These are phyloP conservation scores for Phlyctochytrium bullatum DNA, from an alignment of 192 early-diverging fungal species.

Conservation along the genomic window DNA sequence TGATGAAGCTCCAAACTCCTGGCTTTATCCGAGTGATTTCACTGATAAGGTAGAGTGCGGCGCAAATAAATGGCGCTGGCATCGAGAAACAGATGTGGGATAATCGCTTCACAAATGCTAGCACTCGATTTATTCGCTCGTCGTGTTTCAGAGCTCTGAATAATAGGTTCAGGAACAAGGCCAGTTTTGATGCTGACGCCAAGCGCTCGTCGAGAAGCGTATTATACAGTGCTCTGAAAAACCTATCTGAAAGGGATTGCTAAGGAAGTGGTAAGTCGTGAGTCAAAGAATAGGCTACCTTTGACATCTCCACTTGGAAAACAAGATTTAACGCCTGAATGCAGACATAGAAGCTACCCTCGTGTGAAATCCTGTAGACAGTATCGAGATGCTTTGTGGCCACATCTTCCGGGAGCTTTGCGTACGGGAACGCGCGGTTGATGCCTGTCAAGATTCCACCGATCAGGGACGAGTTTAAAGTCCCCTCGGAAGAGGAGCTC, in stretches of 20 bases:
- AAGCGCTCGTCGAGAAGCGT: conserved; percentile 83
- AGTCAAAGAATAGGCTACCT: no score
- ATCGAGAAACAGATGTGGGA: conserved; percentile 67
- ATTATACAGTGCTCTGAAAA: conserved; percentile 88
- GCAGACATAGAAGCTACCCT: conserved; percentile 86
- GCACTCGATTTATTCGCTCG: conserved; percentile 56
- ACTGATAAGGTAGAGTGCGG: conserved; percentile 76
- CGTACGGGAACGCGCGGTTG: conserved; percentile 91
- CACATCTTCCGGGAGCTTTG: conserved; percentile 74
- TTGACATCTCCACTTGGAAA: conserved; percentile 64
- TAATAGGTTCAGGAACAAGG: conserved; percentile 90
- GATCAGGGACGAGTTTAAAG: no score
- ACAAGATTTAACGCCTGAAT: conserved; percentile 92
- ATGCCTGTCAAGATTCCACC: conserved; percentile 90
- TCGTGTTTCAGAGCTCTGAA: conserved; percentile 83
- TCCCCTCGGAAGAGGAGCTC: no score
- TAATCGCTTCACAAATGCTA: conserved; percentile 88
- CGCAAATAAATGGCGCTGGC: conserved; percentile 82
- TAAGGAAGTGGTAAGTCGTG: background rate
- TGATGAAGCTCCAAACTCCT: conserved; percentile 61
- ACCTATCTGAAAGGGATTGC: conserved; percentile 70
- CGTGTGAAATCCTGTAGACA: conserved; percentile 89
- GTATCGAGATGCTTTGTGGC: conserved; percentile 81
- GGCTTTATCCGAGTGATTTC: conserved; percentile 32
- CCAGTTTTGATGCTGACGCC: conserved; percentile 75